Evolutionary conservation across 495 filamentous ascomycete genomes (phyloP), one percentile per base, ranked within the genome.

Genomic region (Aspergillus olivimuriae): DNA sequence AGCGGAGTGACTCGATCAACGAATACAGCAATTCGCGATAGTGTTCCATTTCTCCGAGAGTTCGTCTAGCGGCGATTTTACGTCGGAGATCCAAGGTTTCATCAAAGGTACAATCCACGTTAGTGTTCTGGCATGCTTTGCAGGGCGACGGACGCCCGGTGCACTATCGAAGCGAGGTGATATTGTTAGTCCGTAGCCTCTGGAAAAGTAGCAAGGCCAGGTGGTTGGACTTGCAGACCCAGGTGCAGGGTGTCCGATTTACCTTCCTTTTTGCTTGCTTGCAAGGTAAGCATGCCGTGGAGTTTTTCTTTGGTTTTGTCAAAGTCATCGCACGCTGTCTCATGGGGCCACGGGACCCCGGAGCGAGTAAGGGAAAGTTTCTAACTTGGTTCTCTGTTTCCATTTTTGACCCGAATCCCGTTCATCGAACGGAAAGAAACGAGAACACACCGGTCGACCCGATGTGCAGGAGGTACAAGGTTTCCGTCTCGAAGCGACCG

Each of bases 211-310:
- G n/a, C n/a, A n/a, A n/a, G n/a, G n/a, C n/a, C n/a, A n/a, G n/a
- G n/a, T n/a, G n/a, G n/a, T n/a, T n/a, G n/a, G n/a, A n/a, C n/a
- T n/a, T n/a, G n/a, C n/a, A n/a, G n/a, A n/a, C n/a, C n/a, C n/a
- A n/a, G n/a, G n/a, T n/a, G n/a, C n/a, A n/a, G n/a, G n/a, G n/a
- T n/a, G n/a, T n/a, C n/a, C n/a, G n/a, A n/a, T n/a, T n/a, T n/a
- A 65, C 67, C 61, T 71, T 71, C 50, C 66, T 58, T 46, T 69
- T 71, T 15, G 65, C 62, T 28, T 62, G 54, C 26, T 69, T 71
- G 43, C 68, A 71, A 37, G 62, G 55, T 21, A 56, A 38, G 35
- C 68, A 71, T 11, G 68, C 68, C 0, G 58, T 69, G 6, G 68
- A 71, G 35, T 61, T 71, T 52, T 71, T 71, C 34, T 61, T 66